Base-by-base conservation (phyloP, 306 rosid genomes). In the Pyrus communis region DNA sequence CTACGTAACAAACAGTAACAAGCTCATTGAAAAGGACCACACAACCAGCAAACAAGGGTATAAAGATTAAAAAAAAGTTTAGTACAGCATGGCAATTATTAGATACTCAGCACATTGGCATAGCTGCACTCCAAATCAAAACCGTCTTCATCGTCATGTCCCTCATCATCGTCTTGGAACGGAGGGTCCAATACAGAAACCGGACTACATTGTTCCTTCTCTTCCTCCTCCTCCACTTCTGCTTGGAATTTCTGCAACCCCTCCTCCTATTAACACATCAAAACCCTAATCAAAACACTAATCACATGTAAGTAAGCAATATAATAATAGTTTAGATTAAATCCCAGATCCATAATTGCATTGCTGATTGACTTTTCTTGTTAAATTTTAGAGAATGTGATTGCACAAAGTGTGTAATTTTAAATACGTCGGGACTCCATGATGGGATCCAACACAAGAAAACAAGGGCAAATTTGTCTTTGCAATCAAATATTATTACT, bases 101-200 rank as follows among this genome's bases (percentile, higher is more conserved):
- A 88, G 98, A 82, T 93, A 92, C 99, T 89, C 84, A 90, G 93
- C 79, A 90, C 89, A 82, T 76, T 88, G 81, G 97, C 96, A 70
- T 83, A 95, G 93, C 93, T 95, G 87, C 87, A 79, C 42, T 92
- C 92, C 91, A 89, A 4, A 78, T 95, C 88, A 76, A 79, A 89
- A 75, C 78, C 78, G 6, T 75, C 88, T 31, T 58, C 64, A 10
- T 87, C 85, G 7, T 71, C 88, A 43, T 67, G 82, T 27, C 83
- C 89, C 35, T 83, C 85, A 3, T 85, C 82, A 33, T 95, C 92
- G 72, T 90, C 95, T 71, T 89, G 89, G 27, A 93, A 96, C 11
- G 90, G 97, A 82, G 99, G 93, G 83, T 93, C 98, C 88, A 96
- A 86, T 14, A 96, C 87, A 2, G 97, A 96, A 8, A 96, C 98